Evolutionary conservation across 768 basidiomycete species (phyloP), one percentile per base, ranked within the genome.

Genomic region (Pisolithus albus): DNA sequence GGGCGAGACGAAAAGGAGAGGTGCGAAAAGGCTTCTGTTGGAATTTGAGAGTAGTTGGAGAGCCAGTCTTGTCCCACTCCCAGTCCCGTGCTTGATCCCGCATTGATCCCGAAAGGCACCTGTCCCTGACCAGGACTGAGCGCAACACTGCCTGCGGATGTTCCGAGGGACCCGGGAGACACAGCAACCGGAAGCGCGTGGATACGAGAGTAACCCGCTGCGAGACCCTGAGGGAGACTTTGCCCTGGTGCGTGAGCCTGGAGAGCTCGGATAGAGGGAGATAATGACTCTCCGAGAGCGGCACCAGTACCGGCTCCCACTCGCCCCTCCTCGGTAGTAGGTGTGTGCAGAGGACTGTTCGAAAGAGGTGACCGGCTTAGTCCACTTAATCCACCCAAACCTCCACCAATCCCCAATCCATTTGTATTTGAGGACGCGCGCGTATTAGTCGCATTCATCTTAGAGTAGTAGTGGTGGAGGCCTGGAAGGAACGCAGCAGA

Each of bases 221-320:
- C 93, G 26, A 97, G 78, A 32, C 93, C 93, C 51, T 94, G 92
- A 1, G 94, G 92, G 11, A 95, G 75, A 67, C 83, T 86, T 69
- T 93, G 90, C 1, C 92, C 92, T 0, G 93, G 92, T 1, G 90
- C 91, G 58, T 94, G 92, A 16, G 84, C 74, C 61, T 91, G 88
- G 39, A 94, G 72, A 1, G 90, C 92, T n/a, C 83, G 78, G 24
- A 86, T 74, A 24, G 82, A 79, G 0, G 92, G 88, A 13, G 84
- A 86, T 1, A 83, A 68, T 16, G 69, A 66, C 47, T 63, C 69
- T 11, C 62, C 64, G 0, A 60, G 60, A 0, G 64, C 64, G 28
- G 58, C 58, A 0, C 60, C 59, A 7, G 63, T 24, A 30, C 4
- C 44, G 15, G 41, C n/a, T 11, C 36, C 23, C 0, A 57, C 47